Conservation (phyloP, 176 grass and related monocot genomes). For the Hordeum vulgare region DNA sequence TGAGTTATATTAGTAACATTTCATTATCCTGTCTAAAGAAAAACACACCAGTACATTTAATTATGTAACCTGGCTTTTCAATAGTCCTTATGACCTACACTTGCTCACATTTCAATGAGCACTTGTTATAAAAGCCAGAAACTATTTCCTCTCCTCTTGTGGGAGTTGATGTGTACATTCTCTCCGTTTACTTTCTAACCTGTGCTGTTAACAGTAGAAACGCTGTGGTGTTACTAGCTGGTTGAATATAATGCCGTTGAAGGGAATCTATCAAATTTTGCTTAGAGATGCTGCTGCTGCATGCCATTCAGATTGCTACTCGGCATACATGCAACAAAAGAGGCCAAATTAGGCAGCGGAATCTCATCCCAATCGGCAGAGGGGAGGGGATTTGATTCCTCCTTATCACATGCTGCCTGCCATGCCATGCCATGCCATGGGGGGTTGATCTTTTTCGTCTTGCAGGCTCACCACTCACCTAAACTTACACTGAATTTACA, state of each 20-base stretch:
- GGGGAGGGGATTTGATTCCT: neutral
- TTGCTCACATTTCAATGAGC: too few relatives aligned
- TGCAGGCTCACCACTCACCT: neutral
- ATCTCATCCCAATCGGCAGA: conserved; percentile 13
- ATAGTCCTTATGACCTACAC: too few relatives aligned
- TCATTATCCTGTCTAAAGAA: too few relatives aligned
- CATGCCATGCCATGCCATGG: neutral
- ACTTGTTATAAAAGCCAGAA: too few relatives aligned
- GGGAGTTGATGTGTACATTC: too few relatives aligned
- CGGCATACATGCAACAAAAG: neutral
- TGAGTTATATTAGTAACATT: too few relatives aligned
- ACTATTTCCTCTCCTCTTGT: too few relatives aligned
- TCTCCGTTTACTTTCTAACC: too few relatives aligned
- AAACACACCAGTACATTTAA: too few relatives aligned
- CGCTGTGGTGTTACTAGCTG: neutral
- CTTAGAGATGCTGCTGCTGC: neutral
- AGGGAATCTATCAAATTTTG: neutral
- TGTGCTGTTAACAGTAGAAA: neutral
- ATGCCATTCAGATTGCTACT: neutral
- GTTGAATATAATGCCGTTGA: conserved; percentile 6
- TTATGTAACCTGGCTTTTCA: too few relatives aligned
- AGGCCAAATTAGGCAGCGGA: neutral
- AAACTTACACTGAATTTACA: neutral
- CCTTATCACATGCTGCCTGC: neutral
- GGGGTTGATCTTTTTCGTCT: neutral